Conservation (phyloP, 208 protist genomes). For the Leishmania mexicana region DNA sequence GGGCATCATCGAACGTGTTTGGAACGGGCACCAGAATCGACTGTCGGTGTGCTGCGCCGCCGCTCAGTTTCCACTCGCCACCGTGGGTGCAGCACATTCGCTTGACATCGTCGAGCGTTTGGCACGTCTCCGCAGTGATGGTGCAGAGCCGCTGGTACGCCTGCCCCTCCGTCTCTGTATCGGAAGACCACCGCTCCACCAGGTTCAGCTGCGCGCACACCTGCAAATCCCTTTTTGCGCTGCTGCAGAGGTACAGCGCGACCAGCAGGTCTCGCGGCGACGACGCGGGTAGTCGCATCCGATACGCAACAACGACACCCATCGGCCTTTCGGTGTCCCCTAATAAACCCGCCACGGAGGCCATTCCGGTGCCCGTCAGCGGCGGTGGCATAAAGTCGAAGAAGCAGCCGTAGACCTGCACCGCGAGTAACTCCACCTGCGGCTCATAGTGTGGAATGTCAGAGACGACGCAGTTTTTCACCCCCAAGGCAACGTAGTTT, state of each 20-base stretch:
- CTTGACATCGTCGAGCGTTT: constrained; percentile 34
- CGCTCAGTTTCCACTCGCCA: constrained; percentile 11
- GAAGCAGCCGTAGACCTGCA: constrained; percentile 46
- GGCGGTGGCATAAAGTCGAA: constrained; percentile 56
- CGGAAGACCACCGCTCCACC: constrained; percentile 19
- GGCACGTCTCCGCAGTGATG: constrained; percentile 35
- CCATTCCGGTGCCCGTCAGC: constrained; percentile 34
- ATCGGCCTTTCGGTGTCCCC: constrained; percentile 39
- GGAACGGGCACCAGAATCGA: constrained; percentile 24
- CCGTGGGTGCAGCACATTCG: constrained; percentile 23
- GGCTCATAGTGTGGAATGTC: constrained; percentile 28
- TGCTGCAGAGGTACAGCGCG: constrained; percentile 41
- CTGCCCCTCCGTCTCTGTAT: constrained; percentile 27
- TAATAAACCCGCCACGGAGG: constrained; percentile 48
- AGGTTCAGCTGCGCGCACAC: constrained; percentile 45
- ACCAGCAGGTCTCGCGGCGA: constrained; percentile 44
- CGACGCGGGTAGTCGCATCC: constrained; percentile 19
- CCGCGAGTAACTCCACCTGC: constrained; percentile 36
- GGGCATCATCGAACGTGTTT: constrained; percentile 42
- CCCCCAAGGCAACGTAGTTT: constrained; percentile 38
- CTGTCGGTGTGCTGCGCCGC: constrained; percentile 4
- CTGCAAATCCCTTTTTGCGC: constrained; percentile 25
- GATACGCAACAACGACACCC: constrained; percentile 39
- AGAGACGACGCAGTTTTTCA: constrained; percentile 48
- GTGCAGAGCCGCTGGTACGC: constrained; percentile 39